phyloP scores from a whole-genome alignment of 148 eudicot genomes.

The Heliosperma pusillum region DNA sequence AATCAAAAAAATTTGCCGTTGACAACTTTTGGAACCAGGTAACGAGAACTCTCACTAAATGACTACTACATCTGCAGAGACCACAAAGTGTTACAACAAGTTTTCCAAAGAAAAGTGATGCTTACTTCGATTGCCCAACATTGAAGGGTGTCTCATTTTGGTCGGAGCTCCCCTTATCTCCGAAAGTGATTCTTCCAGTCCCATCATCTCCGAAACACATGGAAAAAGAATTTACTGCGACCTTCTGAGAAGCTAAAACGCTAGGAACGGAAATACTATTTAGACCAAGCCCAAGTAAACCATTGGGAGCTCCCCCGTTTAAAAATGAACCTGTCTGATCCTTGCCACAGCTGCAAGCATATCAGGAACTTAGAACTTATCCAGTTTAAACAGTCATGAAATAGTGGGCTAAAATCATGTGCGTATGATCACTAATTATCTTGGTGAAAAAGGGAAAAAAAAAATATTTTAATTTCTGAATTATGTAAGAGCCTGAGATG shows the following conservation, averaged over 20 bases:
- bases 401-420: too few species aligned
- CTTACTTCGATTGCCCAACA: conserved; percentile 47
- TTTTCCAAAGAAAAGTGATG: conserved; percentile 11
- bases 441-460: neutral
- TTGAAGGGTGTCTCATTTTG: conserved; percentile 71
- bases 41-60: neutral
- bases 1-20: neutral
- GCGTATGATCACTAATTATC: neutral
- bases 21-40: neutral
- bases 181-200: conserved; percentile 75
- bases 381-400: neutral
- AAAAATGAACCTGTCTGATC: conserved; percentile 80
- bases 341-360: conserved; percentile 70
- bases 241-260: conserved; percentile 56
- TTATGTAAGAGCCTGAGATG: neutral
- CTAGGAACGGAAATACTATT: conserved; percentile 72
- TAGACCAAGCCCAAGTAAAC: conserved; percentile 90
- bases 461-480: neutral
- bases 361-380: conserved; percentile 5
- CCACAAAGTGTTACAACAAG: neutral
- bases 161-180: conserved; percentile 73
- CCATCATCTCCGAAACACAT: conserved; percentile 80
- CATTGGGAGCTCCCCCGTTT: conserved; percentile 81
- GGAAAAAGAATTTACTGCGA: conserved; percentile 78
- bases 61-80: neutral